Evolutionary conservation across 805 yeast genomes (phyloP), one percentile per base, ranked within the genome.

Genomic region (Yamadazyma ubonensis): DNA sequence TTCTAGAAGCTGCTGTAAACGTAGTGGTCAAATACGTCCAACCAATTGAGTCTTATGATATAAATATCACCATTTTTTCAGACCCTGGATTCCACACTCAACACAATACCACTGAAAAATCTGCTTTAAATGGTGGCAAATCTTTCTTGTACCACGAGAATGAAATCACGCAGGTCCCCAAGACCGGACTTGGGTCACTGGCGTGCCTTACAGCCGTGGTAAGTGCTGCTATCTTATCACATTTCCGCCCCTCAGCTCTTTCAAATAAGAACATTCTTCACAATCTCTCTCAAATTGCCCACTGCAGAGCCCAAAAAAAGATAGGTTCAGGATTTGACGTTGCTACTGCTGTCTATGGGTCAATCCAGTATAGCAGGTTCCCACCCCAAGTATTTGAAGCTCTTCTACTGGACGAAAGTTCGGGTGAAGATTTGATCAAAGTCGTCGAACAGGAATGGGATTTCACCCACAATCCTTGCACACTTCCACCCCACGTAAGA

Each of bases 241-340:
- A 68, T 35, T 78, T 74, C 48, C 31, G 36, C 4, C 39, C 36
- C 12, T 51, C 52, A 6, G 51, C 58, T 17, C 40, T 39, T 7
- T 41, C 39, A 6, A 46, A 45, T 10, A 36, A 18, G 14, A 40
- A 49, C 19, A 5, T 29, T 1, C 69, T 91, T 25, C 98, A 93
- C 58, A 91, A 88, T 52, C 61, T 88, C 19, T 78, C 96, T 0
- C 99, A 93, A 58, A 69, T 86, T 6, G 83, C 96, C 0, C 99
- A 93, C 59, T 90, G 96, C 58, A 74, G 78, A 42, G 98, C 99
- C 2, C 99, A 93, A 59, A 86, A 87, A 22, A 93, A 93, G 60
- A 81, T 93, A 18, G 99, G 99, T 0, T 88, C 96, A 3, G 99
- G 99, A 0, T 93, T 93, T 61, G 99, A 93, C 57, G 95, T 93